Evolutionary conservation across 331 rosid genomes (phyloP).

Genomic region (Erythrophleum ivorense): DNA sequence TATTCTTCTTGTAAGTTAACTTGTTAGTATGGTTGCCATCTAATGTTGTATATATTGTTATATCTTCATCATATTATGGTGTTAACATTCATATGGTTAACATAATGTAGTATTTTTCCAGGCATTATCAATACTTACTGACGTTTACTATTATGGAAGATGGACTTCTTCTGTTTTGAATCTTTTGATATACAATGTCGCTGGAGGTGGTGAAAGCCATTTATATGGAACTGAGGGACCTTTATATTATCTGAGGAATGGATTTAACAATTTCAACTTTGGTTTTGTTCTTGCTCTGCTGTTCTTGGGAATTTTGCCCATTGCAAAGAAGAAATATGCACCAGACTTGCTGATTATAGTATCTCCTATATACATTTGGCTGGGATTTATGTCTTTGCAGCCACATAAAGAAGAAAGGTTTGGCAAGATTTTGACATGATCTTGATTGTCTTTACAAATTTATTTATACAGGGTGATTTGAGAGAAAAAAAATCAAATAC

Average conservation of each 20-base stretch:
- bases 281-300: conserved; percentile 86
- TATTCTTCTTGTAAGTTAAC: conserved; percentile 75
- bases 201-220: conserved; percentile 97
- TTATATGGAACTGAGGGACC: conserved; percentile 94
- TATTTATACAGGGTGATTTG: conserved; percentile 23
- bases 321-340: conserved; percentile 79
- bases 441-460: conserved; percentile 31
- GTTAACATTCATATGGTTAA: conserved; percentile 19
- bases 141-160: conserved; percentile 68
- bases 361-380: conserved; percentile 89
- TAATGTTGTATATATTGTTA: background rate
- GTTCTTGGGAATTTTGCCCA: conserved; percentile 72
- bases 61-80: background rate
- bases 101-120: conserved; percentile 44
- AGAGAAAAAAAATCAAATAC: background rate
- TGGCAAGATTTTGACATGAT: conserved; percentile 22
- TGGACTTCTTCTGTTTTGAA: conserved; percentile 98
- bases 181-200: conserved; percentile 79
- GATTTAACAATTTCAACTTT: conserved; percentile 91
- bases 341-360: conserved; percentile 82
- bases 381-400: conserved; percentile 94
- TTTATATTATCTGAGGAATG: conserved; percentile 85
- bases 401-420: conserved; percentile 99
- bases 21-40: background rate
- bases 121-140: conserved; percentile 71